Conservation (phyloP, 106 monocot species). For the Phalaenopsis equestris region DNA sequence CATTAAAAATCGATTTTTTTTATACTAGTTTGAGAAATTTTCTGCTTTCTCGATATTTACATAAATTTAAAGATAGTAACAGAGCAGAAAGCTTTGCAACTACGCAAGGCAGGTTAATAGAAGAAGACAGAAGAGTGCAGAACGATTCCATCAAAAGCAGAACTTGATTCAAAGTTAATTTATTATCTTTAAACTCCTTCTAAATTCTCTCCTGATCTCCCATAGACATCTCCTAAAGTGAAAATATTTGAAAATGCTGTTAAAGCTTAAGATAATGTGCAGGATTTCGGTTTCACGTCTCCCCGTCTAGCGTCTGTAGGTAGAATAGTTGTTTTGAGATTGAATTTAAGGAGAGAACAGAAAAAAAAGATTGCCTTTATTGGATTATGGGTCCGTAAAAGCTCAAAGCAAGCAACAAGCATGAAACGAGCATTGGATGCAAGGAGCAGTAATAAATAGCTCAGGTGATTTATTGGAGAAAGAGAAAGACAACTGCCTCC, state of each 20-base stretch:
- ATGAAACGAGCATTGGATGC: background rate
- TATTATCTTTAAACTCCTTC: background rate
- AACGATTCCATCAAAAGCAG: background rate
- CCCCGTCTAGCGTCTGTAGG: background rate
- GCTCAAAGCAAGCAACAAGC: background rate
- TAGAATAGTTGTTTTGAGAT: too few species aligned
- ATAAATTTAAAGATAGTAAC: too few species aligned
- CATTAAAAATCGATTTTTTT: too few species aligned
- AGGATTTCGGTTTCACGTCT: background rate
- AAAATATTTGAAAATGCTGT: background rate
- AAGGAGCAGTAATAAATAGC: background rate
- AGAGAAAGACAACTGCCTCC: slow-evolving; percentile 34
- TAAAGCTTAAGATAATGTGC: background rate
- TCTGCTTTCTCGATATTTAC: too few species aligned
- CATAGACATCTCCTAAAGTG: background rate
- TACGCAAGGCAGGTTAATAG: background rate
- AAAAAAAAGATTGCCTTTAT: background rate
- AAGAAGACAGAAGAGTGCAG: background rate
- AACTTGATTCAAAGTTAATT: background rate
- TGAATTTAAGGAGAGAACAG: too few species aligned
- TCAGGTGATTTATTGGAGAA: slow-evolving; percentile 36
- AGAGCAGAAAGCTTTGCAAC: background rate
- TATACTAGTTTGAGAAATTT: too few species aligned
- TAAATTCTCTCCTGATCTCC: background rate
- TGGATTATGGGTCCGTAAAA: background rate